These are phyloP conservation scores for Casaregolazyma lundiana DNA, from an alignment of 1,139 yeast genomes.

Conservation along the genomic window DNA sequence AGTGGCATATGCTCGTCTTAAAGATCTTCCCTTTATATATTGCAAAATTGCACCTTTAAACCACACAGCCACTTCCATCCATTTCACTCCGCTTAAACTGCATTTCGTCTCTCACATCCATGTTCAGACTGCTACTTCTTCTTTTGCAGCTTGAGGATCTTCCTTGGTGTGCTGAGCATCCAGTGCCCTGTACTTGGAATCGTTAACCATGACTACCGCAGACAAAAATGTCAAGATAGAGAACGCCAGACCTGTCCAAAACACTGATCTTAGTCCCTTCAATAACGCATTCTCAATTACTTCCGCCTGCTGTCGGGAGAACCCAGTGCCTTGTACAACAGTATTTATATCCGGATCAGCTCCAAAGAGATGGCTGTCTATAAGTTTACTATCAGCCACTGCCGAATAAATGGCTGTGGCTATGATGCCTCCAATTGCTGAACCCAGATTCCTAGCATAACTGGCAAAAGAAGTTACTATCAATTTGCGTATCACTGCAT, in stretches of 20 bases:
- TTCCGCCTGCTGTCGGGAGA: neutral
- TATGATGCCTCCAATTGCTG: slow-evolving; percentile 6
- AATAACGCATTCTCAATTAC: neutral
- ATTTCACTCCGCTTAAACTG: no score
- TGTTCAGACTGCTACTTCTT: no score
- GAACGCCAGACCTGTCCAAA: neutral
- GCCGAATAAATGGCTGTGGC: slow-evolving; percentile 9
- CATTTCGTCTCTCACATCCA: no score
- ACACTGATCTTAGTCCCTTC: neutral
- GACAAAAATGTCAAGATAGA: neutral
- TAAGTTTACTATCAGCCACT: slow-evolving; percentile 1
- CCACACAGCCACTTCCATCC: no score
- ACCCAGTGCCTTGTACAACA: neutral
- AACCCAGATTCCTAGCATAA: slow-evolving; percentile 1
- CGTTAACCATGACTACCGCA: neutral
- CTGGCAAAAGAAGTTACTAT: neutral
- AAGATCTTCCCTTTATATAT: no score
- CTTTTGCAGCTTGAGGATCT: no score
- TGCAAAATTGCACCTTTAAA: no score
- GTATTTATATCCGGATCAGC: slow-evolving; percentile 1
- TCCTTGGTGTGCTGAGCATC: no score
- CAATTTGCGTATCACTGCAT: slow-evolving; percentile 3
- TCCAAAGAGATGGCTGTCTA: slow-evolving; percentile 3
- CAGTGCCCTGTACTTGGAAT: no score
- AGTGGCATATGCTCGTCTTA: no score